Conservation (phyloP, 2,329 filamentous ascomycete species). For the Penicillium griseofulvum region DNA sequence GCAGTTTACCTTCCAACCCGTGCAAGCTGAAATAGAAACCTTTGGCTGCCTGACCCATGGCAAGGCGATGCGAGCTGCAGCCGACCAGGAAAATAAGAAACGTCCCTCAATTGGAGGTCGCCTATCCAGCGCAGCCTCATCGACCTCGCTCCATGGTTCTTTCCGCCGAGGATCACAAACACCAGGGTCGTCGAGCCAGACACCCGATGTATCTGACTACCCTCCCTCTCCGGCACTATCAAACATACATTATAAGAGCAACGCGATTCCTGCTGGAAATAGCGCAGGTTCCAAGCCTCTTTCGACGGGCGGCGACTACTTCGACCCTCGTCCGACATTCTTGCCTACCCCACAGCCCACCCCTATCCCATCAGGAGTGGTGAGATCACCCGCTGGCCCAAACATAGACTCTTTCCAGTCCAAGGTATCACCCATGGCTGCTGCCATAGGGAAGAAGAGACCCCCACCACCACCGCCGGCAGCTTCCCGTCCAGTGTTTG, state of each 20-base stretch:
- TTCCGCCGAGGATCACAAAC: slow-evolving; percentile 30
- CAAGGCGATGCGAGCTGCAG: slow-evolving; percentile 61
- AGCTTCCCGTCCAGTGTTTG: slow-evolving; percentile 56
- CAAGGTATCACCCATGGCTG: slow-evolving; percentile 1
- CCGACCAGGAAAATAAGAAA: slow-evolving; percentile 12
- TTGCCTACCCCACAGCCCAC: slow-evolving; percentile 8
- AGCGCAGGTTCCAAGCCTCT: slow-evolving; percentile 15
- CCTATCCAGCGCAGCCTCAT: slow-evolving; percentile 24
- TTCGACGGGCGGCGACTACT: slow-evolving; percentile 16
- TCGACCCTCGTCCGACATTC: slow-evolving; percentile 5
- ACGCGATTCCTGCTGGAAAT: slow-evolving; percentile 15
- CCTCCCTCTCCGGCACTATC: slow-evolving; percentile 6
- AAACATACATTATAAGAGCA: not conserved
- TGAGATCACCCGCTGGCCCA: slow-evolving; percentile 32
- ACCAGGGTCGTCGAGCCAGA: slow-evolving; percentile 27
- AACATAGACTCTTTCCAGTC: slow-evolving; percentile 27
- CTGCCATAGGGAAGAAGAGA: slow-evolving; percentile 65
- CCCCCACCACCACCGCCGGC: slow-evolving; percentile 69
- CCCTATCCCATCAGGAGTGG: slow-evolving; percentile 7
- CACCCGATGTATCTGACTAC: slow-evolving; percentile 23
- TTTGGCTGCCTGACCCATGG: slow-evolving; percentile 64
- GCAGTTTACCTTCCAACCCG: slow-evolving; percentile 61
- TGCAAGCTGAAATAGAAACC: slow-evolving; percentile 65
- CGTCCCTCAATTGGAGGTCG: slow-evolving; percentile 43
- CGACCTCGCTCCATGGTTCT: slow-evolving; percentile 36